These are phyloP conservation scores for Rossbeevera mucosa DNA, from an alignment of 768 basidiomycete genomes.

Conservation along the genomic window DNA sequence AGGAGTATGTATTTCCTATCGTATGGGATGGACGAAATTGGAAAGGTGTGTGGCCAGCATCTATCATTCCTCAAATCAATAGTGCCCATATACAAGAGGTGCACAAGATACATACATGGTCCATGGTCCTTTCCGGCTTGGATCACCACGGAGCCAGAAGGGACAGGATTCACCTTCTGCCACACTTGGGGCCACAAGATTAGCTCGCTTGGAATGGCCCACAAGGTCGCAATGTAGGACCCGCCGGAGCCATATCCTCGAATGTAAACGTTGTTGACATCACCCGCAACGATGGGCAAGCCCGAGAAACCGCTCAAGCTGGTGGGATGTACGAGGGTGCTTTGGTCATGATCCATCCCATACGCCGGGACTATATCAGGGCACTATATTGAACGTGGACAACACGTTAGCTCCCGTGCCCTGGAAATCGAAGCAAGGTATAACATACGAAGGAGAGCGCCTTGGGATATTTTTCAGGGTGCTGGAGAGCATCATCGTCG, in stretches of 20 bases:
- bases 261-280: neutral
- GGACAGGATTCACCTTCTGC: neutral
- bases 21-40: slow-evolving; percentile 8
- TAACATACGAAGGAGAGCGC: neutral
- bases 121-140: neutral
- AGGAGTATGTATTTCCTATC: slow-evolving; percentile 1
- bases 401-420: neutral
- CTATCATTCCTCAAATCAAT: neutral
- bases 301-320: neutral
- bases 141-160: neutral
- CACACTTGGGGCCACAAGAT: neutral
- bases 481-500: neutral
- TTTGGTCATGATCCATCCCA: neutral
- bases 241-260: neutral
- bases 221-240: neutral
- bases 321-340: neutral
- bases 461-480: neutral
- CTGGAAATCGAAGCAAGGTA: neutral
- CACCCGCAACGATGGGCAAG: neutral
- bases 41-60: neutral
- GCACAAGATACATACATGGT: neutral
- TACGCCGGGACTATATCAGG: neutral
- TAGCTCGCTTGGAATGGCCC: neutral
- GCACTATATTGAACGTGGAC: neutral
- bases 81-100: neutral